Evolutionary conservation across 73 alveolate genomes (phyloP), one percentile per base, ranked within the genome.

Genomic region (Diophrys sp.): DNA sequence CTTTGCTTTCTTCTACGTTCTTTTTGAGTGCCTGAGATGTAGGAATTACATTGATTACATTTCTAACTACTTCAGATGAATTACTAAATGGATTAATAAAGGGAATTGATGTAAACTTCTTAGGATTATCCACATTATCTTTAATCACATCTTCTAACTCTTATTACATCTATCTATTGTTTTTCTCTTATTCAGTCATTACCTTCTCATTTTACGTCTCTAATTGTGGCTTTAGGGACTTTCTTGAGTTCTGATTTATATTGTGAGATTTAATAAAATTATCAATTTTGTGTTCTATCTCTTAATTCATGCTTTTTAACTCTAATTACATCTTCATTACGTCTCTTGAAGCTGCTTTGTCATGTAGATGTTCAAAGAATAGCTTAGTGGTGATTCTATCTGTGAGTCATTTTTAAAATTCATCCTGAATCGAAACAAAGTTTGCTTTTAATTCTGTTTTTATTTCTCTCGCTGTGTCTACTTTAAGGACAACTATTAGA

Each of bases 161-260:
- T 44, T 44, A 11, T 18, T 44, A 44, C 62, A n/a, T n/a, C n/a
- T n/a, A n/a, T n/a, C n/a, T n/a, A n/a, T n/a, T n/a, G n/a, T n/a
- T n/a, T n/a, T n/a, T n/a, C n/a, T n/a, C n/a, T n/a, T n/a, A n/a
- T n/a, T n/a, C n/a, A n/a, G n/a, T n/a, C n/a, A n/a, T n/a, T n/a
- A n/a, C n/a, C n/a, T n/a, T n/a, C n/a, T n/a, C n/a, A n/a, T n/a
- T n/a, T n/a, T n/a, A n/a, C n/a, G n/a, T n/a, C n/a, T n/a, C n/a
- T n/a, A n/a, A n/a, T n/a, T n/a, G n/a, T n/a, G n/a, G n/a, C n/a
- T 44, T 44, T 44, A 44, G 62, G 62, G 62, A 44, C 62, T 44
- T 44, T 44, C 5, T 5, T 44, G 5, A 44, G 62, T 44, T 44
- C 62, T 44, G n/a, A 11, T 44, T 44, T 44, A 44, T 18, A 44